phyloP scores from a whole-genome alignment of 441 rosid species.

The Croton setiger region DNA sequence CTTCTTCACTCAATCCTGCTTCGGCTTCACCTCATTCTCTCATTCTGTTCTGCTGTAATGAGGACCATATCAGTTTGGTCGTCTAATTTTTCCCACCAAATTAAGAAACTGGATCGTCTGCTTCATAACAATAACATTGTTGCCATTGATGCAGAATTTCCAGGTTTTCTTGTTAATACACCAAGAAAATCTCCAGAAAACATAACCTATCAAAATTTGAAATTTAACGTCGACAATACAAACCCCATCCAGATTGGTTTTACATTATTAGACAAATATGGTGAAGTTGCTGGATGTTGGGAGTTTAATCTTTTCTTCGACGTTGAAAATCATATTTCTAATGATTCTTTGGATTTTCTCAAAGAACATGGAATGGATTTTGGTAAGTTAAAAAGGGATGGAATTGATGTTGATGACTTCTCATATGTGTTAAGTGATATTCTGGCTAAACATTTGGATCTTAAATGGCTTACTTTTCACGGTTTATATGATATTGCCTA shows the following conservation, averaged over 20 bases:
- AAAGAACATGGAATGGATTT: neutral
- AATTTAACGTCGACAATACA: neutral
- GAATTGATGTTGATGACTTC: neutral
- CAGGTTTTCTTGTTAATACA: neutral
- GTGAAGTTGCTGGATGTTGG: neutral
- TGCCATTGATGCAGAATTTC: neutral
- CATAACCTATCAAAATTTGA: neutral
- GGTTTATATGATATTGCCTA: conserved; percentile 11
- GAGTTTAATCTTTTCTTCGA: neutral
- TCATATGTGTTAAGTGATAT: neutral
- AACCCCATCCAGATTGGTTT: neutral
- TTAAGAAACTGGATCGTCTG: too few relatives aligned
- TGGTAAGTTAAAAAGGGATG: neutral
- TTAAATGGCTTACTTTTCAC: conserved; percentile 12
- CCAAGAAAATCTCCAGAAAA: neutral
- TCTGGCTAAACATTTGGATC: neutral
- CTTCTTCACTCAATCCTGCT: too few relatives aligned
- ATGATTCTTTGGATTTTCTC: neutral
- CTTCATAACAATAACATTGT: neutral
- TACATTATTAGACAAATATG: neutral
- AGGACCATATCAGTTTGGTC: too few relatives aligned
- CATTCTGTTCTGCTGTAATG: too few relatives aligned
- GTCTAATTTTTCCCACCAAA: too few relatives aligned
- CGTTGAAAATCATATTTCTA: neutral
- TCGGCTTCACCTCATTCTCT: too few relatives aligned